Evolutionary conservation across 129 eudicot genomes (phyloP), one percentile per base, ranked within the genome.

Genomic region (Flaveria linearis): DNA sequence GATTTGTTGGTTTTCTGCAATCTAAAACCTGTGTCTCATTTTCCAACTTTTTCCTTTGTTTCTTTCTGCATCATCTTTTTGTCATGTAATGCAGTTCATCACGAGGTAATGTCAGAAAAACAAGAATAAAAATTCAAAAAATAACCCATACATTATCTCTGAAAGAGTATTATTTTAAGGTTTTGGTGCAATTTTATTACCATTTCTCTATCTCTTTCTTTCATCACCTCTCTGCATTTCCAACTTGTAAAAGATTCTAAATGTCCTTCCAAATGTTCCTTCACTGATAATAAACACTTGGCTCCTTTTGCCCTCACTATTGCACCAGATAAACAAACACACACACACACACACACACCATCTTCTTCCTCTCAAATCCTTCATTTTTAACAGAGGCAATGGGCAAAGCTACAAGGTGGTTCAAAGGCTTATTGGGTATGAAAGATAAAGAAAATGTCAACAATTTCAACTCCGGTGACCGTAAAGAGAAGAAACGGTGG

Each of bases 351-450:
- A 36, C 41, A 36, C 41, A 4, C 41, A 0, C 41, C 41, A 53
- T 8, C 72, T 30, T 52, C 69, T 75, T 25, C 9, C 72, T 78
- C 53, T 78, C 68, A 67, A 39, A 30, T 65, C 16, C 50, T 33
- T 70, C 17, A 36, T 74, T 18, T 53, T 30, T 23, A 52, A 18
- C 33, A 74, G 58, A 10, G 50, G 74, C 75, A 39, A 93, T 93
- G 98, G 97, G 98, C 16, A 93, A 85, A 81, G 91, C 98, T 76
- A 68, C 96, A 14, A 86, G 93, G 56, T 93, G 97, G 97, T 82
- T 93, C 14, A 90, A 70, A 81, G 88, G 93, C 8, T 68, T 90
- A 74, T 60, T 90, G 82, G 97, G 98, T 4, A 87, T 87, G 91
- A 93, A 90, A 86, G 90, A 88, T 39, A 93, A 82, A 75, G 90